phyloP scores from a whole-genome alignment of 257 asterid species.

The Solanum ahanhuiri region DNA sequence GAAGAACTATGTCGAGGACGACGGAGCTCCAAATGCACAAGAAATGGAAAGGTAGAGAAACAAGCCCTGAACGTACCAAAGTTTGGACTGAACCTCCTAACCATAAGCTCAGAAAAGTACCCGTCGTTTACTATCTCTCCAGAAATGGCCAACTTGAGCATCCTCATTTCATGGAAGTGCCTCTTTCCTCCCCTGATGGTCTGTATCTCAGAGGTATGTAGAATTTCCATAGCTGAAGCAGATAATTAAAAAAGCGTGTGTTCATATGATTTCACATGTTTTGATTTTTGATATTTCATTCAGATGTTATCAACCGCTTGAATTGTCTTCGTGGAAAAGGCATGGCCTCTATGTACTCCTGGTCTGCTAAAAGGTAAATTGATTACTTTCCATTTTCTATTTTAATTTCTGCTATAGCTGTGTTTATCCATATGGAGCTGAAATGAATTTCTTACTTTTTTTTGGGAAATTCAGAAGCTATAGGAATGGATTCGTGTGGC shows the following conservation, averaged over 20 bases:
- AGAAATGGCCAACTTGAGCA: slow-evolving; percentile 84
- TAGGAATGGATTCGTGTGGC: slow-evolving; percentile 86
- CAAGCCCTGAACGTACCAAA: slow-evolving; percentile 53
- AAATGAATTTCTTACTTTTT: neutral
- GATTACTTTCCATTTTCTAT: neutral
- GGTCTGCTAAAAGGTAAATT: slow-evolving; percentile 71
- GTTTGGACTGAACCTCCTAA: slow-evolving; percentile 51
- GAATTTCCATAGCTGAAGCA: neutral
- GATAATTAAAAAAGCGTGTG: neutral
- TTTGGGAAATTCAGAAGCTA: slow-evolving; percentile 46
- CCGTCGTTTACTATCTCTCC: slow-evolving; percentile 66
- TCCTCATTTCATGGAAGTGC: slow-evolving; percentile 94
- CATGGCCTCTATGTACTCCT: slow-evolving; percentile 65
- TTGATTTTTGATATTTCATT: neutral
- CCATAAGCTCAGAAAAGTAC: slow-evolving; percentile 28
- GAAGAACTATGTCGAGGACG: slow-evolving; percentile 24
- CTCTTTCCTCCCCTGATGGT: slow-evolving; percentile 51
- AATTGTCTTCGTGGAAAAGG: slow-evolving; percentile 75
- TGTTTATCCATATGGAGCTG: neutral
- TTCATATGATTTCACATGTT: neutral
- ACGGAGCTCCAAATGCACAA: slow-evolving; percentile 20
- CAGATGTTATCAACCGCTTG: slow-evolving; percentile 69
- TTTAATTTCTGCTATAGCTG: neutral
- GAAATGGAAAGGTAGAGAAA: slow-evolving; percentile 25
- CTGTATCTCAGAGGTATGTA: slow-evolving; percentile 55